phyloP scores from a whole-genome alignment of 148 eudicot genomes.

The Nepenthes mirabilis region DNA sequence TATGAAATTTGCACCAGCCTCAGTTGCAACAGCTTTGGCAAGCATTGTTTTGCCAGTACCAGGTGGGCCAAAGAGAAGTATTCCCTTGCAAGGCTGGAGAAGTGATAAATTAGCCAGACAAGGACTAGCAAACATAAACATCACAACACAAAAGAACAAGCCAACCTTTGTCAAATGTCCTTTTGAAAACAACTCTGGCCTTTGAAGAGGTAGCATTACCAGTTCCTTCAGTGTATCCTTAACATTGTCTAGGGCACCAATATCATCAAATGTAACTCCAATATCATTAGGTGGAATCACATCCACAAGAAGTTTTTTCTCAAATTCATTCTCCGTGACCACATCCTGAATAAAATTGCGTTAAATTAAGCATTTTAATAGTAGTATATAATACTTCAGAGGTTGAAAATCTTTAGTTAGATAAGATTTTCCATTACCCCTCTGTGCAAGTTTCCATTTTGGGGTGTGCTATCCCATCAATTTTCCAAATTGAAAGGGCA shows the following conservation, averaged over 20 bases:
- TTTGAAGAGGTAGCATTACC: constrained; percentile 89
- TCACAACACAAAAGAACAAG: background rate
- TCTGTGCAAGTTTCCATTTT: background rate
- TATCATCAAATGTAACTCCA: constrained; percentile 83
- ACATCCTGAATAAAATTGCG: constrained; percentile 51
- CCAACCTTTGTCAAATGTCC: constrained; percentile 88
- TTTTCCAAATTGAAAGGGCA: background rate
- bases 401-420: background rate
- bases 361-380: background rate
- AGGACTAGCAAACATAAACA: background rate
- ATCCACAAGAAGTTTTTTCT: constrained; percentile 73
- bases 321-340: constrained; percentile 89
- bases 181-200: constrained; percentile 80
- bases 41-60: constrained; percentile 99
- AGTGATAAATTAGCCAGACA: constrained; percentile 8
- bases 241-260: constrained; percentile 81
- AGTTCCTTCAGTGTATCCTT: constrained; percentile 78
- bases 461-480: too few relatives aligned
- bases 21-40: constrained; percentile 97
- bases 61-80: constrained; percentile 90
- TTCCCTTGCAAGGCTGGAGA: constrained; percentile 92
- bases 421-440: background rate
- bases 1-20: constrained; percentile 97
- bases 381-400: background rate
- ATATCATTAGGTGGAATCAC: constrained; percentile 88